Conservation (phyloP, 192 early-diverging fungal species). For the Linnemannia exigua region DNA sequence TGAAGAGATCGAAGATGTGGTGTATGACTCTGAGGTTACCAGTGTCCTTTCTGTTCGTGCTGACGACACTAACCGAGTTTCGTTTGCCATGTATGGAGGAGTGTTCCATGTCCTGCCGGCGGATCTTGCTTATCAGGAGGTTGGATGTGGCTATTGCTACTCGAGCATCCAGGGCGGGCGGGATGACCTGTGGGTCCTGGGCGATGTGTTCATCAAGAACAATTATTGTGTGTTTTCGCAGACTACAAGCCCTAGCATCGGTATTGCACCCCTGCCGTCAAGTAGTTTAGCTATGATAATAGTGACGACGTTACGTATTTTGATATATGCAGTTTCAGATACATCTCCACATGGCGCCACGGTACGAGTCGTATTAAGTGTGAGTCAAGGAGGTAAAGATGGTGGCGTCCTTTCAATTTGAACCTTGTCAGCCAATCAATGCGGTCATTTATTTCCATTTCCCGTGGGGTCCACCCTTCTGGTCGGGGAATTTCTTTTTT, state of each 20-base stretch:
- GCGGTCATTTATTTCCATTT: background rate
- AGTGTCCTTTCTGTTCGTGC: background rate
- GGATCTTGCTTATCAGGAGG: constrained; percentile 33
- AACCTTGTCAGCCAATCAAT: constrained; percentile 7
- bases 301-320: background rate
- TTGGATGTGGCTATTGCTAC: background rate
- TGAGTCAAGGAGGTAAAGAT: background rate
- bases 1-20: background rate
- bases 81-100: constrained; percentile 43
- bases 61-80: constrained; percentile 9
- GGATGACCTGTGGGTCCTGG: constrained; percentile 58
- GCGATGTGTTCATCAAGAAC: constrained; percentile 73
- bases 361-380: too few relatives aligned
- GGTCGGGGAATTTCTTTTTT: background rate
- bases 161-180: constrained; percentile 28
- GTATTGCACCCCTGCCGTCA: constrained; percentile 56
- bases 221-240: constrained; percentile 72
- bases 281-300: background rate
- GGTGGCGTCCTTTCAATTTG: background rate
- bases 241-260: constrained; percentile 60
- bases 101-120: constrained; percentile 34
- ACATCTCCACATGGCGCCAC: too few relatives aligned
- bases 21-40: too few relatives aligned
- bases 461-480: background rate
- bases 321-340: too few relatives aligned